Evolutionary conservation across 1,284 basidiomycete genomes (phyloP).

Genomic region (Leccinum solheimii): DNA sequence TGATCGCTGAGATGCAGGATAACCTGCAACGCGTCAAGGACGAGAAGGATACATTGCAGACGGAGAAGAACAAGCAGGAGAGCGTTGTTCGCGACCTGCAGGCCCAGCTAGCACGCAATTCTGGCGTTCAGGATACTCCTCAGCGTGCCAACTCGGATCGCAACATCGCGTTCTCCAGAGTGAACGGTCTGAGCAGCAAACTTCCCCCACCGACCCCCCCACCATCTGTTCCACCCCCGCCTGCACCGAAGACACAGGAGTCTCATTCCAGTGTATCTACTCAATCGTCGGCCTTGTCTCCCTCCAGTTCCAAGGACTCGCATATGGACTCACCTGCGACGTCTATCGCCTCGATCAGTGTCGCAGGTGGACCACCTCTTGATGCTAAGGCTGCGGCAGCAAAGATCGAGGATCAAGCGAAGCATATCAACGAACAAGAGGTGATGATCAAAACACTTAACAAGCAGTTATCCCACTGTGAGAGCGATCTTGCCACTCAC

Average conservation of each 20-base stretch:
- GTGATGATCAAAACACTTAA: conserved; percentile 90
- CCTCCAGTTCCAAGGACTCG: conserved; percentile 62
- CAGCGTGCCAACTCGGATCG: conserved; percentile 55
- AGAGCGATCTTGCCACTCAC: conserved; percentile 87
- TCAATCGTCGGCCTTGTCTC: conserved; percentile 53
- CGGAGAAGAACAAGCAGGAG: conserved; percentile 72
- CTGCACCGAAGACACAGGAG: conserved; percentile 62
- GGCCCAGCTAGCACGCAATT: conserved; percentile 63
- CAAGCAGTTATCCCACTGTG: conserved; percentile 88
- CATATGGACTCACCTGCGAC: conserved; percentile 67
- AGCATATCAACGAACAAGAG: conserved; percentile 80
- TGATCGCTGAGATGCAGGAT: conserved; percentile 73
- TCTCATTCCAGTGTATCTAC: conserved; percentile 53
- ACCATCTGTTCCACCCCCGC: conserved; percentile 85
- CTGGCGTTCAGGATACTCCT: conserved; percentile 44
- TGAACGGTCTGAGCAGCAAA: conserved; percentile 66
- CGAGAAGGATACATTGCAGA: conserved; percentile 74
- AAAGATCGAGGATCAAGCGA: conserved; percentile 72
- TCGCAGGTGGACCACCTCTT: conserved; percentile 30
- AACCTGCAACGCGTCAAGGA: conserved; percentile 75
- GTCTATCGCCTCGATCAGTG: conserved; percentile 49
- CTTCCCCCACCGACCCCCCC: conserved; percentile 88
- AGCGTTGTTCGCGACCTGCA: conserved; percentile 71
- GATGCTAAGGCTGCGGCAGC: conserved; percentile 55
- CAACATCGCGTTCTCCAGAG: conserved; percentile 37